Base-by-base conservation (phyloP, 176 grass and related monocot genomes). In the Chloris gayana region DNA sequence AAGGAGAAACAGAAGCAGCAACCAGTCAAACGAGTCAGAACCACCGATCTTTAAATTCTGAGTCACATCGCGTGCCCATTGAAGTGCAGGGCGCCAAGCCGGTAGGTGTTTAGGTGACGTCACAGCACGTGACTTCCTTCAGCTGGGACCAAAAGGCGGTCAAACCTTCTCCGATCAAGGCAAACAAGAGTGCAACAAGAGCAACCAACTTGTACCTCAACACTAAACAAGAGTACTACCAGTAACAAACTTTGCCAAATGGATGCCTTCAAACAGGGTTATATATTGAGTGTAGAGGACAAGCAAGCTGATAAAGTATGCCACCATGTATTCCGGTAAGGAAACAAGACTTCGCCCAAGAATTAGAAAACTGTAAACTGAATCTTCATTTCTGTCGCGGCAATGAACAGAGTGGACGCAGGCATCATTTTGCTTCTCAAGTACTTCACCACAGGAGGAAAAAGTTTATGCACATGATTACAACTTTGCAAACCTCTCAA, bases 361-460 rank as follows among this genome's bases (percentile, higher is more conserved):
- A 49, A 80, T 35, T 69, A 76, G 77, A 66, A 58, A 56, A 56
- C 1, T 12, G 6, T 15, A 7, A 82, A 33, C 61, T 9, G 9
- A 22, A 21, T 10, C 74, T 65, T 71, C 30, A 54, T 69, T 26
- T 15, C 15, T 73, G 37, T 27, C 58, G 79, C 56, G 32, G 61
- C 67, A 86, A 90, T 86, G 74, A 83, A 60, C 73, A 65, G 66
- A 72, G 77, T 80, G 64, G 86, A 90, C 59, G 88, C 84, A 65
- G 25, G 75, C 88, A 83, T 87, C 84, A 83, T 83, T 79, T 83
- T 74, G 87, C 84, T 74, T 87, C 80, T 84, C 75, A 84, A 30
- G 80, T 39, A 90, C 79, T 87, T 42, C 34, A 74, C 72, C 54
- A 61, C 21, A 38, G 31, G 22, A 30, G 11, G 3, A 73, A 80